A percentile compares a stretch with the other conserved stretches of the same genome.
Conservation (phyloP, 2,329 filamentous ascomycete species). For the Apiospora hydei region DNA sequence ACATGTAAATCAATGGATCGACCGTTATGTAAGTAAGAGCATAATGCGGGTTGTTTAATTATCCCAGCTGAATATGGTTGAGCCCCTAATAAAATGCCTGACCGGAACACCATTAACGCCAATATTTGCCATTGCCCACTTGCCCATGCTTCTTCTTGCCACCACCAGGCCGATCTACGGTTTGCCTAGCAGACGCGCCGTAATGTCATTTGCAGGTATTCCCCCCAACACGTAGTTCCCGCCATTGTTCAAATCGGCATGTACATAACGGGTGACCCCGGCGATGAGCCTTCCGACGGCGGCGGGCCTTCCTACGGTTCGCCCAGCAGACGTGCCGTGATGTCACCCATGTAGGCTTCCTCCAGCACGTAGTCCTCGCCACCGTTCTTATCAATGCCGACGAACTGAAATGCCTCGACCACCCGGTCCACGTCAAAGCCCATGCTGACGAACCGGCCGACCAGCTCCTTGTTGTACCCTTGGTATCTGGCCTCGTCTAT, state of each 20-base stretch:
- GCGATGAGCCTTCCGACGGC: no score
- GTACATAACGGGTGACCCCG: no score
- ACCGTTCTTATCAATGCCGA: conserved; percentile 80
- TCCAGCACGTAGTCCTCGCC: conserved; percentile 88
- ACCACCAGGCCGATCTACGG: conserved; percentile 35
- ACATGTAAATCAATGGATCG: background rate
- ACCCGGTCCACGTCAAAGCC: conserved; percentile 90
- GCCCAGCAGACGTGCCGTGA: conserved; percentile 85
- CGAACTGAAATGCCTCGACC: conserved; percentile 80
- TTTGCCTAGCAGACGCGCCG: conserved; percentile 83
- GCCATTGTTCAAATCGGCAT: conserved; percentile 61
- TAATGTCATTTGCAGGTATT: conserved; percentile 88
- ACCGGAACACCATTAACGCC: conserved; percentile 1
- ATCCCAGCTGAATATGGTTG: background rate
- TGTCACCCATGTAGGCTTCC: conserved; percentile 88
- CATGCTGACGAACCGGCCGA: conserved; percentile 88
- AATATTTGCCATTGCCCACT: background rate
- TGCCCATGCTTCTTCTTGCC: background rate
- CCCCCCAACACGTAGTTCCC: conserved; percentile 84
- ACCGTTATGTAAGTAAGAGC: background rate
- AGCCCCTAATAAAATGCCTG: background rate
- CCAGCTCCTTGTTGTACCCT: conserved; percentile 84
- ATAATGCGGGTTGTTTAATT: background rate
- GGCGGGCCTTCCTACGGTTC: conserved; percentile 55
- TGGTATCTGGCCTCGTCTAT: conserved; percentile 73